Conservation (phyloP, 164 flowering plant genomes). For the grape (Vitis vinifera) region DNA sequence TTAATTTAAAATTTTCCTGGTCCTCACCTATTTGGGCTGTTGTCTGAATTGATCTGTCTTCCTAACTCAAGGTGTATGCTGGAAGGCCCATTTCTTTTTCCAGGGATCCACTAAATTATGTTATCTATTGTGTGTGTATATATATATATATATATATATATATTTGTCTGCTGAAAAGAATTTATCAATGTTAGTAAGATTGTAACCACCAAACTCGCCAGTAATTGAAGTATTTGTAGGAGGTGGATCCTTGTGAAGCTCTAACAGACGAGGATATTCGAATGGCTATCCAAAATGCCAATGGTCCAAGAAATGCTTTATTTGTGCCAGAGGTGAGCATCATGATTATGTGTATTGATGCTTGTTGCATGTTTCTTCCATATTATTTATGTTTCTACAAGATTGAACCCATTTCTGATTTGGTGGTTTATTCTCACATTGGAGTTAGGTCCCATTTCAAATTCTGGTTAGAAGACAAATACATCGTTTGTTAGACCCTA, state of each 20-base stretch:
- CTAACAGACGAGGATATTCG: conserved; percentile 57
- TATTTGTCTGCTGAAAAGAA: not conserved
- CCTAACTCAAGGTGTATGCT: not conserved
- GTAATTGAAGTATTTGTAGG: conserved; percentile 31
- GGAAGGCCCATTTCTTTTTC: not conserved
- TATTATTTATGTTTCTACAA: not conserved
- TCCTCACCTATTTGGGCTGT: not conserved
- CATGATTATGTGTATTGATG: not conserved
- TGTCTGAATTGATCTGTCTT: not conserved
- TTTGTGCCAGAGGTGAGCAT: conserved; percentile 60
- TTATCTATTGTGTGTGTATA: not conserved
- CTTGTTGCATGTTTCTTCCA: not conserved
- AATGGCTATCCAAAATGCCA: conserved; percentile 59
- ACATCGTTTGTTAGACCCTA: conserved; percentile 58
- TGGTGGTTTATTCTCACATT: not conserved
- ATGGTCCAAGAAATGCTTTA: conserved; percentile 48
- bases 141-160: too few relatives aligned
- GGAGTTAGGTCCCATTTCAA: conserved; percentile 58
- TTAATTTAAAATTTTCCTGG: not conserved
- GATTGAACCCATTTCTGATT: not conserved
- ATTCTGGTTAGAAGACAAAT: conserved; percentile 54
- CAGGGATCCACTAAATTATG: not conserved
- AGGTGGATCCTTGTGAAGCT: conserved; percentile 66
- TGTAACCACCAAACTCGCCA: not conserved
- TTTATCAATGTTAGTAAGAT: not conserved